Evolutionary conservation across 2,329 filamentous ascomycete species (phyloP), one percentile per base, ranked within the genome.

Genomic region (Cladosporium velox): DNA sequence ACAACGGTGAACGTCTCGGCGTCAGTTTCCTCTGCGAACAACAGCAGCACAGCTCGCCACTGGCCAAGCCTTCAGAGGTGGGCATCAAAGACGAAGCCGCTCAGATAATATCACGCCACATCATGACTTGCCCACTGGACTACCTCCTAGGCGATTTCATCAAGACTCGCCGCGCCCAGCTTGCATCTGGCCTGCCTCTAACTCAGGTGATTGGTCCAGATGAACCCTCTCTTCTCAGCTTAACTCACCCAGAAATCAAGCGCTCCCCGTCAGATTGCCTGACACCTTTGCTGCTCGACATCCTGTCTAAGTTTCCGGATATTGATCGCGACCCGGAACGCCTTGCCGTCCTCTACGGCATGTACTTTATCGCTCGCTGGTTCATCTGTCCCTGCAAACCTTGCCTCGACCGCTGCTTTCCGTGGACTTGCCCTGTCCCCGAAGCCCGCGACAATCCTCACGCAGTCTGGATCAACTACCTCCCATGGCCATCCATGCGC

Each of bases 291-390:
- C 91, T 96, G 75, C 93, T 91, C 51, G 92, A 96, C 76, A 92
- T 96, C 66, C 82, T 96, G 12, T 84, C 86, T 69, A 92, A 90
- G n/a, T 96, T 96, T 72, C 91, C 92, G 0, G 89, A 91, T 71
- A 87, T 97, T 34, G 86, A 85, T 4, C 85, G 84, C n/a, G 83
- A 96, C 0, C 92, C 93, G 0, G 92, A 96, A 78, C 90, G 91
- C 72, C 87, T 96, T 0, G 92, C 90, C 10, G 87, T 92, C 7
- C 83, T 96, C 8, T 96, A 93, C 76, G 82, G 90, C 74, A 96
- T 96, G 91, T 96, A 96, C 78, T 84, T 93, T 35, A 76, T 93
- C 69, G 92, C 95, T 89, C 78, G 81, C 51, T 97, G 93, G 91
- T 88, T 92, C 75, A 90, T 96, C 65, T 87, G 87, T 32, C 92